Evolutionary conservation across 805 yeast species (phyloP), one percentile per base, ranked within the genome.

Genomic region (Cyberlindnera bimundalis): DNA sequence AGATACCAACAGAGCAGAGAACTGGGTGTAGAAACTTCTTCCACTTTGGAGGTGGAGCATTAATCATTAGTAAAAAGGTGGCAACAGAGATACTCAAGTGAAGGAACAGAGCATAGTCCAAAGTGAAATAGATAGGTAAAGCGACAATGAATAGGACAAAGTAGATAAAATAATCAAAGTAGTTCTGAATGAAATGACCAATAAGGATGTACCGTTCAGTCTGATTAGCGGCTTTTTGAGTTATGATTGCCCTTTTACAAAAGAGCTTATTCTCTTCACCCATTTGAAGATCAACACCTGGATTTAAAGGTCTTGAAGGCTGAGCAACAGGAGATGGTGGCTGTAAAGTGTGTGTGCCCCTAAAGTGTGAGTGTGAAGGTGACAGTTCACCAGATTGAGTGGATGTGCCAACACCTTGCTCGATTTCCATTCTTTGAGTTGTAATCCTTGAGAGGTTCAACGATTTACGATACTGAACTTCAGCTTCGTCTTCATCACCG

Each of bases 11-110:
- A 46, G 81, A 76, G 23, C 82, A 67, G 36, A 85, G 63, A 25
- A 85, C 83, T 0, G 95, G 95, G 55, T 85, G 93, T 13, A 84
- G 68, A 36, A 66, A 73, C 56, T 62, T 71, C 55, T 69, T 72
- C 62, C 53, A 73, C 43, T 52, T 67, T 18, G 65, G 76, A 52
- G 79, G 81, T 28, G 71, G 60, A 1, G 49, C 51, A 27, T 59
- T 58, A 27, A 74, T 53, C 26, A 81, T 76, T 10, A 66, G 48
- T 44, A 73, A 70, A 58, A 80, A 84, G 17, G 79, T 64, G 29
- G 79, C 48, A 4, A 84, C 73, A 1, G 84, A 76, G 26, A 81
- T 63, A 16, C 79, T 72, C 37, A 83, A 59, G 40, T 85, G 89
- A 42, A 79, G 73, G 9, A 81, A 79, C 58, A 84, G 63, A 43